Evolutionary conservation across 2,329 filamentous ascomycete genomes (phyloP), one percentile per base, ranked within the genome.

Genomic region (Hawksworthiomyces lignivorus): DNA sequence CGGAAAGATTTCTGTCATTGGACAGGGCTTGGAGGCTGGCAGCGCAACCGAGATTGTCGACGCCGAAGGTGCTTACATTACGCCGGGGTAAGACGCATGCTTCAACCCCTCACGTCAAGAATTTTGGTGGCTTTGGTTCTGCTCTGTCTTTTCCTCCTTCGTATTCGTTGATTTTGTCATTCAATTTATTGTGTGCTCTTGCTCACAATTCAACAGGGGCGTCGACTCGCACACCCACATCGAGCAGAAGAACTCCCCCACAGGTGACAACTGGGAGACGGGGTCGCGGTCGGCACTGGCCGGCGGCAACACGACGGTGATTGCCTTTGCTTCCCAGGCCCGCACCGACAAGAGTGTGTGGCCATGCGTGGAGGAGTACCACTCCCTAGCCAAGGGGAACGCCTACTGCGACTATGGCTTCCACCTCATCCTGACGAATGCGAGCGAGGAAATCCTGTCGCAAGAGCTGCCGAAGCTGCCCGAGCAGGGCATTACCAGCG

Each of bases 351-450:
- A 60, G 5, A 68, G 62, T 7, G 68, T 73, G 59, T 73, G 63
- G 60, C 82, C 77, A 58, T 87, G 83, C 59, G 84, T 77, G 40
- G 75, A 66, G 42, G 83, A 82, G 52, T 86, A 87, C 50, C 77
- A 79, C 50, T 80, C 75, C 29, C 87, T 76, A 20, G 80, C 70
- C 35, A 66, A 65, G 0, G 79, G 79, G 21, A 83, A 64, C 51
- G 75, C 60, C 27, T 77, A 73, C 52, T 71, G 69, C 47, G 75
- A 79, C 54, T 78, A 79, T 48, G 67, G 68, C 3, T 73, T 75
- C 48, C 73, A 78, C 47, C 55, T 72, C 37, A 68, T 73, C 39
- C 55, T 73, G 20, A 65, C 68, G 0, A 70, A 72, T 38, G 67
- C 69, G 0, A 66, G 56, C 0, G 51, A 57, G 0, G 36, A 57